Evolutionary conservation across 1,139 yeast species (phyloP).

Genomic region (Candida pseudoviswanathii): DNA sequence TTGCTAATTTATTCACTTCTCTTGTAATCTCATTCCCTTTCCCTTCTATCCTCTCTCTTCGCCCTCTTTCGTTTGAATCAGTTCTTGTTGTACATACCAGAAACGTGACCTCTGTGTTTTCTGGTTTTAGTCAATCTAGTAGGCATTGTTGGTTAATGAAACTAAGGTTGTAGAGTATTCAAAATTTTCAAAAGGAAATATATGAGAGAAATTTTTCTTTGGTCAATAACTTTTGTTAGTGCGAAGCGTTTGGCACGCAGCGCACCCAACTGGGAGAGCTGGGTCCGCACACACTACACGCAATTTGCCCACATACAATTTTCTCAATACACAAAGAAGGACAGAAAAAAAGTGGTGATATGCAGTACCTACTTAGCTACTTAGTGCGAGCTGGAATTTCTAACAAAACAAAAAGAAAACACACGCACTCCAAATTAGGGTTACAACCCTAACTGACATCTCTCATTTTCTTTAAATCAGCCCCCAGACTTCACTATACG

Average conservation of each 20-base stretch:
- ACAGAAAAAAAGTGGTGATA: background rate
- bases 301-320: background rate
- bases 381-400: no score
- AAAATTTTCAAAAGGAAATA: conserved; percentile 9
- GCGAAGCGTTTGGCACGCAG: background rate
- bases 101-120: conserved; percentile 99
- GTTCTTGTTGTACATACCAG: conserved; percentile 65
- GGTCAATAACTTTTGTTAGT: conserved; percentile 7
- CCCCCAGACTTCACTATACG: conserved; percentile 65
- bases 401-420: background rate
- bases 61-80: conserved; percentile 7
- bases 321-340: no score
- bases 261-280: no score
- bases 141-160: conserved; percentile 67
- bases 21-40: background rate
- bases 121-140: conserved; percentile 99
- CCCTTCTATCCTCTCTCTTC: background rate
- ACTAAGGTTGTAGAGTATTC: conserved; percentile 3
- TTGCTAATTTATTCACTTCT: background rate
- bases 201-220: conserved; percentile 11
- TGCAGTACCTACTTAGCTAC: conserved; percentile 3
- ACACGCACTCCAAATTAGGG: conserved; percentile 12
- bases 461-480: conserved; percentile 1
- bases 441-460: conserved; percentile 11
- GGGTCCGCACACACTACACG: no score